Percentiles rank a stretch among this genome's conserved stretches.
Evolutionary conservation across 2,329 filamentous ascomycete species (phyloP).

Genomic region (Aspergillus oerlinghausenensis): DNA sequence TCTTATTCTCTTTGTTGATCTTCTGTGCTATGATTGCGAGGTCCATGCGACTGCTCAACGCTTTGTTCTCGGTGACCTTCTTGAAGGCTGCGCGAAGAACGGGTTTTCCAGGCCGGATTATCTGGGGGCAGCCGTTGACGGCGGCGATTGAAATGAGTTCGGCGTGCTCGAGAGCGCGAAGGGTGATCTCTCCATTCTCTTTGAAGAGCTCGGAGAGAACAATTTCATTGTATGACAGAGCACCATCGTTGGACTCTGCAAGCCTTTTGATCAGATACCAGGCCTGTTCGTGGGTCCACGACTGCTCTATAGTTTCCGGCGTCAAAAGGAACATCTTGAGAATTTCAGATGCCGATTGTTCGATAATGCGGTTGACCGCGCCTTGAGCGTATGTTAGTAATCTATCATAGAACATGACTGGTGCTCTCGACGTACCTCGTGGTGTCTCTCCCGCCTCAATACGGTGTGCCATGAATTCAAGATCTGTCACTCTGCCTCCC

Average conservation of each 20-base stretch:
- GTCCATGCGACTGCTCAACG: constrained; percentile 69
- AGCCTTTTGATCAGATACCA: constrained; percentile 84
- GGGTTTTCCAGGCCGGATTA: constrained; percentile 75
- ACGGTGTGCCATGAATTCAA: constrained; percentile 87
- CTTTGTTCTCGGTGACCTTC: constrained; percentile 64
- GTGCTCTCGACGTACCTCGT: constrained; percentile 39
- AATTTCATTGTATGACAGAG: constrained; percentile 78
- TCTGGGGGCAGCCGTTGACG: constrained; percentile 69
- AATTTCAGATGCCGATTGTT: constrained; percentile 83
- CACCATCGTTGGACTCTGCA: constrained; percentile 54
- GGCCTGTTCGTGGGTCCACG: constrained; percentile 80
- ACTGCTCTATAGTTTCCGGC: constrained; percentile 52
- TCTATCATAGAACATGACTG: too few species aligned
- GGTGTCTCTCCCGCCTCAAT: constrained; percentile 85
- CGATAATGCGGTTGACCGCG: constrained; percentile 82
- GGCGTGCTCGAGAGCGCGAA: constrained; percentile 75
- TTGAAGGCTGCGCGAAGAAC: constrained; percentile 82
- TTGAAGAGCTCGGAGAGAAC: constrained; percentile 73
- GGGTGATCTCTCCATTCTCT: constrained; percentile 65
- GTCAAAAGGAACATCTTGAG: constrained; percentile 83
- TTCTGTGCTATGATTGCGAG: constrained; percentile 65
- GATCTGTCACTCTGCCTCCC: constrained; percentile 88
- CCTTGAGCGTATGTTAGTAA: constrained; percentile 37
- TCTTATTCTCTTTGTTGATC: constrained; percentile 66
- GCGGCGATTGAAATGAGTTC: constrained; percentile 78